phyloP scores from a whole-genome alignment of 768 basidiomycete genomes.

The Suillus sp. region DNA sequence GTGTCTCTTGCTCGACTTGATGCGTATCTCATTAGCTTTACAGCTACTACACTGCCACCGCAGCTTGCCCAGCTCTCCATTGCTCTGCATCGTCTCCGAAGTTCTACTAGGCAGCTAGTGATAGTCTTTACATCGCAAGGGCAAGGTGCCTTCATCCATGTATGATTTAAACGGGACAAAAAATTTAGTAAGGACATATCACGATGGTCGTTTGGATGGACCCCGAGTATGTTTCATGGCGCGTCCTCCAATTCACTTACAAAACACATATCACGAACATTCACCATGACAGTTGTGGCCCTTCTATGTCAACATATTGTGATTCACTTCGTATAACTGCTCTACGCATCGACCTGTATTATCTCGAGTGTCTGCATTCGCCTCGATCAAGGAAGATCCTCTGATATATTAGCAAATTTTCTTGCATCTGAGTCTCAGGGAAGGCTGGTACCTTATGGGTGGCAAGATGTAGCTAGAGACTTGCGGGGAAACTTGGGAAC shows the following conservation, averaged over 20 bases:
- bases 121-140: neutral
- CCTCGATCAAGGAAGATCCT: no score
- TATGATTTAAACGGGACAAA: neutral
- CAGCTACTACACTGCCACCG: no score
- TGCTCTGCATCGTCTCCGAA: neutral
- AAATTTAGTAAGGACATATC: neutral
- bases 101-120: neutral
- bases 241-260: neutral
- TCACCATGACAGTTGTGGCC: neutral
- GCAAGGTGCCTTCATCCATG: neutral
- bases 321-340: no score
- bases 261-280: neutral
- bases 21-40: no score
- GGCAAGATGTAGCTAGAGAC: neutral
- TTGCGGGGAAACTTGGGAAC: neutral
- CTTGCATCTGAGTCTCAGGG: no score
- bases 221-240: neutral
- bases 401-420: no score
- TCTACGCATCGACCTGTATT: no score
- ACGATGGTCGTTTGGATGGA: neutral
- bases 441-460: neutral
- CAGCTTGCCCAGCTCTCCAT: slow-evolving; percentile 2
- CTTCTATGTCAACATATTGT: neutral
- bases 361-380: no score
- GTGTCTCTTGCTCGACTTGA: no score